phyloP scores from a whole-genome alignment of 2,329 filamentous ascomycete genomes.

The Hypocrella siamensis region DNA sequence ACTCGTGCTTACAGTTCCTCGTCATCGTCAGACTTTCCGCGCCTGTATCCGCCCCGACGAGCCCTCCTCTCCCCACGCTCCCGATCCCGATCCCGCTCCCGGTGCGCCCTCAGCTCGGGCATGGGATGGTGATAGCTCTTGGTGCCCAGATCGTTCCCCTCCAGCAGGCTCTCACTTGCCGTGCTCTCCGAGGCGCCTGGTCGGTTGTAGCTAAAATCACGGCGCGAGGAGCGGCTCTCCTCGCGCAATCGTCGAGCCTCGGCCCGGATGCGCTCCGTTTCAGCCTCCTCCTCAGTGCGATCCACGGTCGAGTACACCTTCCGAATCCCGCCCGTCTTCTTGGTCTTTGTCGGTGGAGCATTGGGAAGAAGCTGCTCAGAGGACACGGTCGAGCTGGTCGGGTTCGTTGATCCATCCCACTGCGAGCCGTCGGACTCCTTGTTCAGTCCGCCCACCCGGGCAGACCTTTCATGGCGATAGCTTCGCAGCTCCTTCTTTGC shows the following conservation, averaged over 20 bases:
- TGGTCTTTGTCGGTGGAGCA: constrained; percentile 30
- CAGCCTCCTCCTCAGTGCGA: constrained; percentile 32
- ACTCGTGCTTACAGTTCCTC: constrained; percentile 4
- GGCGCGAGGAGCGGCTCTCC: constrained; percentile 27
- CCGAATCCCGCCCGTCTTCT: constrained; percentile 28
- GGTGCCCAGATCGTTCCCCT: constrained; percentile 34
- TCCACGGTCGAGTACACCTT: constrained; percentile 48
- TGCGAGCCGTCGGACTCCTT: constrained; percentile 60
- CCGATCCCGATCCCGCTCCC: constrained; percentile 11
- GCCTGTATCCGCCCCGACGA: constrained; percentile 17
- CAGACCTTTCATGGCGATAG: constrained; percentile 77
- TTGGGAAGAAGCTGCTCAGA: constrained; percentile 45
- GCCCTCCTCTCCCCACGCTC: constrained; percentile 19
- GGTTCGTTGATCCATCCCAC: constrained; percentile 61
- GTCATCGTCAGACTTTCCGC: constrained; percentile 17
- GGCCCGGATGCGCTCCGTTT: constrained; percentile 36
- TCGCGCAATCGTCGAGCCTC: constrained; percentile 41
- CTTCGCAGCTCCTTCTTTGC: constrained; percentile 56
- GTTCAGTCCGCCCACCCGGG: constrained; percentile 81
- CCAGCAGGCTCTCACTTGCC: constrained; percentile 15
- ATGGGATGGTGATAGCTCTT: constrained; percentile 42
- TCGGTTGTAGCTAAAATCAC: constrained; percentile 39
- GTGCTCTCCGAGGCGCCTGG: constrained; percentile 18
- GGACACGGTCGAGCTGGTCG: constrained; percentile 43
- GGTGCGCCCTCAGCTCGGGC: constrained; percentile 28